Percentiles rank a stretch among this genome's conserved stretches.
These are phyloP conservation scores for Borealophlyctis nickersoniae DNA, from an alignment of 192 early-diverging fungal species.

Conservation along the genomic window DNA sequence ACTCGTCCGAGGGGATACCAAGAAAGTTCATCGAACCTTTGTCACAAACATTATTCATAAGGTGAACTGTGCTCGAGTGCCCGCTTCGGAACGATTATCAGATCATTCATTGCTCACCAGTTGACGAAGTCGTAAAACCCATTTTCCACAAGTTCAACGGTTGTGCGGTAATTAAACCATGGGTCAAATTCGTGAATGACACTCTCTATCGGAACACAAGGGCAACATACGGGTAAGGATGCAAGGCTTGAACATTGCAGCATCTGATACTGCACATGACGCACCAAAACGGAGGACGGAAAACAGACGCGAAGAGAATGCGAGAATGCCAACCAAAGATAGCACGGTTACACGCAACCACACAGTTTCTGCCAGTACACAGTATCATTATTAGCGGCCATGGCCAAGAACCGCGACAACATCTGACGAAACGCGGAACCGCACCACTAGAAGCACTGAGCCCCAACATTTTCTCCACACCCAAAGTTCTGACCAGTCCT, in stretches of 20 bases:
- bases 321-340: conserved; percentile 78
- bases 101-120: conserved; percentile 56
- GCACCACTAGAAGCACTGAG: conserved; percentile 3
- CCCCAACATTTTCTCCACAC: conserved; percentile 25
- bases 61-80: conserved; percentile 3
- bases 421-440: background rate
- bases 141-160: conserved; percentile 83
- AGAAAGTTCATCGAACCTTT: conserved; percentile 86
- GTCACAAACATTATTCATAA: background rate
- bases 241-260: conserved; percentile 2
- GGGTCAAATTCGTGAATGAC: conserved; percentile 99
- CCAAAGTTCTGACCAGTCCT: no score
- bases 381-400: background rate
- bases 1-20: conserved; percentile 99
- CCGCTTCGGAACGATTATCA: conserved; percentile 9
- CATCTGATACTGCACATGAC: background rate
- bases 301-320: conserved; percentile 90
- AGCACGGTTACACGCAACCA: conserved; percentile 85
- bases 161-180: conserved; percentile 98
- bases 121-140: conserved; percentile 99
- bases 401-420: background rate
- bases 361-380: conserved; percentile 13
- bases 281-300: conserved; percentile 88
- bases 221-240: background rate
- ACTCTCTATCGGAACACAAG: conserved; percentile 59